These are phyloP conservation scores for Polychytrium aggregatum DNA, from an alignment of 192 early-diverging fungal genomes.

Conservation along the genomic window DNA sequence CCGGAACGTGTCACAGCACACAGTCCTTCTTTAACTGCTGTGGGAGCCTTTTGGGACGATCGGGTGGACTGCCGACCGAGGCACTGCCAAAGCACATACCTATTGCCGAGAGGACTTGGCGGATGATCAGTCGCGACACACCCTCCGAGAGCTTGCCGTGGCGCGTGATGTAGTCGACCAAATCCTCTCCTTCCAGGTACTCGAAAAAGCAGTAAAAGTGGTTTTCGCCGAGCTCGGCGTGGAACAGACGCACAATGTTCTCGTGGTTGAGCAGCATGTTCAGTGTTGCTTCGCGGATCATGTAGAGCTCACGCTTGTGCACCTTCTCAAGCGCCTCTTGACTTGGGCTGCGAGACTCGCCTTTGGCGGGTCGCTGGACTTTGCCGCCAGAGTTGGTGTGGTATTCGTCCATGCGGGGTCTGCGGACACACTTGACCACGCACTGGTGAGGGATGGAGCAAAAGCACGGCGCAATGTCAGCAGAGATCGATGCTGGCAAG, in stretches of 20 bases:
- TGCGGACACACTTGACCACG: no score
- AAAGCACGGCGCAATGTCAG: no score
- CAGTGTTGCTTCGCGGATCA: conserved; percentile 24
- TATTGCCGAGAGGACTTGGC: conserved; percentile 25
- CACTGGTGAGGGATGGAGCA: no score
- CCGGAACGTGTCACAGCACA: neutral
- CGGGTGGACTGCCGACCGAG: no score
- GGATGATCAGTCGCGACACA: conserved; percentile 36
- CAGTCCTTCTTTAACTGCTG: no score
- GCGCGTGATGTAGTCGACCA: conserved; percentile 23
- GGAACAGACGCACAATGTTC: conserved; percentile 20
- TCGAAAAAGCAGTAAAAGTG: conserved; percentile 37
- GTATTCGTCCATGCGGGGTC: no score
- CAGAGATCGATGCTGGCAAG: no score
- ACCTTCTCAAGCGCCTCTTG: no score
- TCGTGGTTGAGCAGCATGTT: conserved; percentile 21
- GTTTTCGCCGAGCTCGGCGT: conserved; percentile 19
- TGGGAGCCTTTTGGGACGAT: no score
- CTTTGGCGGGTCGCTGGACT: no score
- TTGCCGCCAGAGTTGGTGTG: no score
- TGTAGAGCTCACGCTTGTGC: conserved; percentile 18
- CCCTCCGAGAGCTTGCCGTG: conserved; percentile 22
- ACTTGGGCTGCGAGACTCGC: no score
- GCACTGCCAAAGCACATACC: neutral
- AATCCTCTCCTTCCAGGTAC: conserved; percentile 23